Evolutionary conservation across 371 early-diverging fungal species (phyloP), one percentile per base, ranked within the genome.

Genomic region (Umbelopsis sp.): DNA sequence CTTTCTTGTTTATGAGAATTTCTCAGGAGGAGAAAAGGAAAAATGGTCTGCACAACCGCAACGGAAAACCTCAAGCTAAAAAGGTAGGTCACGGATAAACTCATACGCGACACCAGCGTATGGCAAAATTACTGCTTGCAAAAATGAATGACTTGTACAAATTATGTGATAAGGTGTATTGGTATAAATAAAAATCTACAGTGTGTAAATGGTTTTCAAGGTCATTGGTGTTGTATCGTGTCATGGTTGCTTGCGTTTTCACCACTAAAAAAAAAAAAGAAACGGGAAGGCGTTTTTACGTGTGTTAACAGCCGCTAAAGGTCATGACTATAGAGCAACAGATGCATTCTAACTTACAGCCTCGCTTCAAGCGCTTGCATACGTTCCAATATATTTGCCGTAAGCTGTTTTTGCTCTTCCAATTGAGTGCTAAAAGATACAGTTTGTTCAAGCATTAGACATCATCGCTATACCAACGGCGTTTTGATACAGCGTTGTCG

Each of bases 341-440:
- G 12, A 41, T 1, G 12, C 7, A 7, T 10, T 12, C 1, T 38
- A 1, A 57, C 57, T 35, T 57, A 57, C 57, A 57, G n/a, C 18
- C 32, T 57, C 14, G 57, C 57, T 57, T 57, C 57, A 18, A 57
- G 25, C 8, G 57, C 57, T 29, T 57, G 11, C n/a, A 57, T 35
- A 18, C 57, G 57, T 35, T 57, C 32, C 29, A 57, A 35, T 18
- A 57, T 35, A 16, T 35, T n/a, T 14, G 29, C 14, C 57, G 57
- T 57, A 18, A 35, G 35, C 7, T 35, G 18, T 29, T 57, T 57
- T n/a, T 57, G 57, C 29, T 37, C 57, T 16, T 57, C 35, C 16
- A 57, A 4, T 9, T 57, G 57, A 16, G 57, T 14, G 9, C 57
- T 57, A 57, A 35, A 16, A 41, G 12, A 41, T 1, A 41, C 2